These are phyloP conservation scores for Ophiostoma angusticollis DNA, from an alignment of 2,329 filamentous ascomycete species.

Conservation along the genomic window DNA sequence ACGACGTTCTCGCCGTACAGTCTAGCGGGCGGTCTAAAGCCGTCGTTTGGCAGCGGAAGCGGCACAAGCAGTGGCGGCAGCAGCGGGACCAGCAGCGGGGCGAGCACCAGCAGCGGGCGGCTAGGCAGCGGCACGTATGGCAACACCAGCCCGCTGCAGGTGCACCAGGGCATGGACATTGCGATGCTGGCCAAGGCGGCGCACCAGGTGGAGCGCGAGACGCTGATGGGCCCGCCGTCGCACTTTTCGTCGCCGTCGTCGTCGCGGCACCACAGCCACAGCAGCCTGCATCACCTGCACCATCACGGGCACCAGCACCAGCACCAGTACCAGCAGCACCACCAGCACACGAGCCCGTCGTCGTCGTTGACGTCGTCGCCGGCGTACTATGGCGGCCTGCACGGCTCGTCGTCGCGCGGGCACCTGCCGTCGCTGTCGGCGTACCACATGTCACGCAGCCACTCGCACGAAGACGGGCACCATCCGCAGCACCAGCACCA, in stretches of 20 bases:
- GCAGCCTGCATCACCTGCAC: conserved; percentile 30
- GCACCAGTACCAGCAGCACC: conserved; percentile 2
- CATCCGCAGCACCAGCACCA: conserved; percentile 2
- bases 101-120: conserved; percentile 20
- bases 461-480: conserved; percentile 56
- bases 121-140: conserved; percentile 4
- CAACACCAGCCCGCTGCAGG: conserved; percentile 19
- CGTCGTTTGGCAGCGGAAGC: conserved; percentile 31
- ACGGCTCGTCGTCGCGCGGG: conserved; percentile 36
- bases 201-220: conserved; percentile 50
- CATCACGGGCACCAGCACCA: conserved; percentile 6
- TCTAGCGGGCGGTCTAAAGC: conserved; percentile 30
- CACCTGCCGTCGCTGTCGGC: conserved; percentile 65
- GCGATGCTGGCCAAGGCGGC: conserved; percentile 48
- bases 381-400: conserved; percentile 37
- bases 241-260: conserved; percentile 30
- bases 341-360: conserved; percentile 12
- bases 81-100: conserved; percentile 23
- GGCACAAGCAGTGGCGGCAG: conserved; percentile 19
- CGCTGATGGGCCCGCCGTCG: conserved; percentile 25
- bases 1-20: conserved; percentile 71
- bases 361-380: too few species aligned
- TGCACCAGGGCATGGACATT: conserved; percentile 37
- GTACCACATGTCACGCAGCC: conserved; percentile 90
- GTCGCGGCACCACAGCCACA: conserved; percentile 33